These are phyloP conservation scores for Marchantia paleacea DNA, from an alignment of 225 moss, liverwort and hornwort species.

Conservation along the genomic window DNA sequence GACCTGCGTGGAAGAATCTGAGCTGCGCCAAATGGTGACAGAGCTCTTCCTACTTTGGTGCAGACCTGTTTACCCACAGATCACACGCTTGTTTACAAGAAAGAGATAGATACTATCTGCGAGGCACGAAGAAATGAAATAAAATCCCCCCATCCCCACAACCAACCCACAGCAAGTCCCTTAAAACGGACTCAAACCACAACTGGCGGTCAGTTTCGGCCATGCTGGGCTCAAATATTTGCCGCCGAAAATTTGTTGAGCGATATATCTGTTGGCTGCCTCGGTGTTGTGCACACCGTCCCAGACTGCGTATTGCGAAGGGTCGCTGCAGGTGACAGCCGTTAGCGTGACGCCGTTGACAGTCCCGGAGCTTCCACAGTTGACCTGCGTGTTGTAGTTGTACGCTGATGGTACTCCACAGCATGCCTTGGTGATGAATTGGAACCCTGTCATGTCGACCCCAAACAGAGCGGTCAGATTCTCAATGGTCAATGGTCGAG, in stretches of 20 bases:
- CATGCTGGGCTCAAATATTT: constrained; percentile 33
- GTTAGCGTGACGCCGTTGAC: constrained; percentile 39
- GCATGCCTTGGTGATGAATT: constrained; percentile 30
- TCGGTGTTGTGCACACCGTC: constrained; percentile 54
- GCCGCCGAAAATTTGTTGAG: constrained; percentile 36
- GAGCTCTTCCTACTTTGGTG: constrained; percentile 2
- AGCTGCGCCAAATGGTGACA: constrained; percentile 25
- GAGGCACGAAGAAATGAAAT: too few relatives aligned
- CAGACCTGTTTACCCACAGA: constrained; percentile 6
- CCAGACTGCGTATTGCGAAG: constrained; percentile 42
- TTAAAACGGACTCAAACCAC: constrained; percentile 33
- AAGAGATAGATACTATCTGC: background rate
- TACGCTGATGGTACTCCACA: constrained; percentile 48
- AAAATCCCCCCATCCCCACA: too few relatives aligned
- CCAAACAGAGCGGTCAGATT: background rate
- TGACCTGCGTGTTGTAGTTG: constrained; percentile 42
- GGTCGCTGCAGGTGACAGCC: constrained; percentile 43
- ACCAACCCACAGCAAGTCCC: background rate
- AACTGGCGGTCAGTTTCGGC: constrained; percentile 24
- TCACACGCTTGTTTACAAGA: background rate
- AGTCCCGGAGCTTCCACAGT: constrained; percentile 41
- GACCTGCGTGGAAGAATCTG: constrained; percentile 20
- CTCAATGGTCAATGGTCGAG: background rate
- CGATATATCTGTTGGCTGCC: constrained; percentile 43
- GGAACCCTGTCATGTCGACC: constrained; percentile 29